Base-by-base conservation (phyloP, 352 stramenopile species). In the Phytophthora rubi region DNA sequence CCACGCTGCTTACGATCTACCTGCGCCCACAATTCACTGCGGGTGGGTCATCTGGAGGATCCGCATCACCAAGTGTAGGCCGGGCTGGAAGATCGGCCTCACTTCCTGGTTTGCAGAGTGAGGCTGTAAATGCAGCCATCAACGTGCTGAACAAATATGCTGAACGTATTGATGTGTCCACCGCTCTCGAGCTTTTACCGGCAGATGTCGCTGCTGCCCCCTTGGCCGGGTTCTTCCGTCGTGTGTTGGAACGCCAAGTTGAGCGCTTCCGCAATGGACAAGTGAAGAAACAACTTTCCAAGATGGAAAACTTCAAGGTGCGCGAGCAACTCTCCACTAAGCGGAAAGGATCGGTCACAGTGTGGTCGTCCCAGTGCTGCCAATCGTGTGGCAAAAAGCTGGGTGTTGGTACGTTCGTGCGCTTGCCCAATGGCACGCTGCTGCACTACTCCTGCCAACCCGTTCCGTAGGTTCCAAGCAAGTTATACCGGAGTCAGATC, bases 261-360 rank as follows among this genome's bases (percentile, higher is more conserved):
- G 74, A 94, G 63, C 83, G 83, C 15, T 83, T 78, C 49, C 88
- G 86, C 63, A 93, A 93, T 21, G 85, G 85, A 12, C 88, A 96
- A 80, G 86, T 96, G 53, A 91, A 91, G 75, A 93, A 86, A 57
- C 88, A 96, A 26, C 75, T 96, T 21, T 81, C 85, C n/a, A 96
- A 96, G 73, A 96, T 96, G 77, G 88, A 91, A 58, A 96, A 96
- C 65, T 92, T 96, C 44, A 90, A 85, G 44, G 77, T 94, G 23
- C 86, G 86, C 13, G 73, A 91, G 30, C 68, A 84, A 53, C 79
- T 96, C 18, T 81, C 84, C 1, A 75, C 65, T 0, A 90, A 92
- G 58, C 77, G 86, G 13, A 90, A 93, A 54, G 81, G 76, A 21
- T 91, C 73, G 0, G 86, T 96, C 53, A 91, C 81, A 2, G 79